Percentiles rank a stretch among this genome's conserved stretches.
Evolutionary conservation across 2,329 filamentous ascomycete genomes (phyloP).

Genomic region (Ophiosphaerella narmari): DNA sequence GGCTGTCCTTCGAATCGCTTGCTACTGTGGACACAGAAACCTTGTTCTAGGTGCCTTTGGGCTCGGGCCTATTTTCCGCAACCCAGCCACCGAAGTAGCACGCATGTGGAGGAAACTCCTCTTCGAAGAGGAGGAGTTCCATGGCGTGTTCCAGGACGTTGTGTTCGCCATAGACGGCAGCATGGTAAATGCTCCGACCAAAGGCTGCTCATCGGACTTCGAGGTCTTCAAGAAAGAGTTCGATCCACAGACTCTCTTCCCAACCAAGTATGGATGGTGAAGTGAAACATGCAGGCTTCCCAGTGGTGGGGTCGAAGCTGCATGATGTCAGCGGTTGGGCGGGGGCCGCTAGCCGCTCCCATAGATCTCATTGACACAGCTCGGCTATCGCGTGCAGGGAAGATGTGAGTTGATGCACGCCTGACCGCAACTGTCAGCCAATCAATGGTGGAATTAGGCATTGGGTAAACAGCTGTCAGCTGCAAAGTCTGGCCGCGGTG

Average conservation of each 20-base stretch:
- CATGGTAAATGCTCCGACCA: slow-evolving; percentile 34
- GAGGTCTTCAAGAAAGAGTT: slow-evolving; percentile 50
- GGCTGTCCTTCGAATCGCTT: slow-evolving; percentile 71
- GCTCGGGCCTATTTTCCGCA: slow-evolving; percentile 51
- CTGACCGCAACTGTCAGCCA: slow-evolving; percentile 13
- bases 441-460: slow-evolving; percentile 16
- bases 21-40: slow-evolving; percentile 45
- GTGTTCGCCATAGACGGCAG: slow-evolving; percentile 52
- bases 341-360: slow-evolving; percentile 9
- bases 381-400: slow-evolving; percentile 13
- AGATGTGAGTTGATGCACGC: not conserved
- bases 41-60: slow-evolving; percentile 52
- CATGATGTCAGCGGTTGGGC: slow-evolving; percentile 18
- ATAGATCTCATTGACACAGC: slow-evolving; percentile 12
- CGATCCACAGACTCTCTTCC: slow-evolving; percentile 45
- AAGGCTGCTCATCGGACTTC: slow-evolving; percentile 42
- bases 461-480: slow-evolving; percentile 7
- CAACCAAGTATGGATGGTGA: slow-evolving; percentile 33
- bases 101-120: slow-evolving; percentile 52
- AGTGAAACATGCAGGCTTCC: slow-evolving; percentile 2
- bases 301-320: slow-evolving; percentile 16
- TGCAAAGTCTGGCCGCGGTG: not conserved
- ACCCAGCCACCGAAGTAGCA: slow-evolving; percentile 50
- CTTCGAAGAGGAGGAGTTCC: slow-evolving; percentile 51
- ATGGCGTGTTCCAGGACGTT: slow-evolving; percentile 50